Evolutionary conservation across 768 basidiomycete genomes (phyloP).

Genomic region (Boletus speciosus): DNA sequence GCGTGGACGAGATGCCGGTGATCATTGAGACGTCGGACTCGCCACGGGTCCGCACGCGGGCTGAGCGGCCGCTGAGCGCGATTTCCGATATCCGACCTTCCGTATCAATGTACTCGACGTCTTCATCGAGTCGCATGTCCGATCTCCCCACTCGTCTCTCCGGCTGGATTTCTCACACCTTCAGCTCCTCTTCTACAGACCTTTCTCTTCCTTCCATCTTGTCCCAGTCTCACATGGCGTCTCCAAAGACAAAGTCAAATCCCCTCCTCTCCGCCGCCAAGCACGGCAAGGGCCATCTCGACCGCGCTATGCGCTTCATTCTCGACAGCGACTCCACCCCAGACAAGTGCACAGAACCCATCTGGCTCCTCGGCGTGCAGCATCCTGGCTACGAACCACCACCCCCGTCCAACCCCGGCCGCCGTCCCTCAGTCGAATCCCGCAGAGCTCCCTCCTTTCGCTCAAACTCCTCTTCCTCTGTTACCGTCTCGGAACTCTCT

Average conservation of each 20-base stretch:
- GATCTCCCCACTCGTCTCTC: slow-evolving; percentile 75
- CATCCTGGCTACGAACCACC: slow-evolving; percentile 70
- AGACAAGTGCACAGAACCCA: slow-evolving; percentile 76
- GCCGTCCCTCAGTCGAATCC: slow-evolving; percentile 41
- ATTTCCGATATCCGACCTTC: slow-evolving; percentile 42
- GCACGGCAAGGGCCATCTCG: slow-evolving; percentile 71
- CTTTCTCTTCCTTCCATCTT: slow-evolving; percentile 63
- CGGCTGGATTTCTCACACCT: slow-evolving; percentile 79
- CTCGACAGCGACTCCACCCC: slow-evolving; percentile 86
- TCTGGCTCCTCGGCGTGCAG: slow-evolving; percentile 86
- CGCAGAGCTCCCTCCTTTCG: slow-evolving; percentile 42
- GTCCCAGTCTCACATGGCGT: slow-evolving; percentile 40
- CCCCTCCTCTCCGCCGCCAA: slow-evolving; percentile 67
- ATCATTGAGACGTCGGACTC: slow-evolving; percentile 61
- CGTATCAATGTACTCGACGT: slow-evolving; percentile 44
- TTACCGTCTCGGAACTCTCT: slow-evolving; percentile 32
- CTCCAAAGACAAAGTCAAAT: slow-evolving; percentile 44
- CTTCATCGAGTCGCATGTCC: slow-evolving; percentile 50
- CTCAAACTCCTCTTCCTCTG: slow-evolving; percentile 43
- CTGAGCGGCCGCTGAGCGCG: slow-evolving; percentile 52
- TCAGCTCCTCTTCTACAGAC: slow-evolving; percentile 68
- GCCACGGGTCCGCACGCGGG: slow-evolving; percentile 52
- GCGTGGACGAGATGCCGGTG: slow-evolving; percentile 53
- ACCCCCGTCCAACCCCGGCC: slow-evolving; percentile 25
- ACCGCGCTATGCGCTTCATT: slow-evolving; percentile 86